phyloP scores from a whole-genome alignment of 2,329 filamentous ascomycete genomes.

The Pestalotiopsis sp. region DNA sequence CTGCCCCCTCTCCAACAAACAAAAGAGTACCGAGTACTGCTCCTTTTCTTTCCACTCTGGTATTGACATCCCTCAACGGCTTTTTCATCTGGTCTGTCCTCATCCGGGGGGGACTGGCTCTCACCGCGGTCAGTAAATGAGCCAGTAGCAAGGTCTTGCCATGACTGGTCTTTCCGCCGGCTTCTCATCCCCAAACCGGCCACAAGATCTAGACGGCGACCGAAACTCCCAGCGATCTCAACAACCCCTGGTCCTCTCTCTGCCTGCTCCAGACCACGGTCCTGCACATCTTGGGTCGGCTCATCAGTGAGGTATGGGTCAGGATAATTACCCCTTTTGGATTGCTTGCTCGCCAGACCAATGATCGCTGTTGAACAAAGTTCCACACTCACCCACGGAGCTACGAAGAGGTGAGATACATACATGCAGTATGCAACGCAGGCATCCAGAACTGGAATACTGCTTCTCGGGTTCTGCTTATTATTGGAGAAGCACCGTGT shows the following conservation, averaged over 20 bases:
- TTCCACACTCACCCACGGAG: neutral
- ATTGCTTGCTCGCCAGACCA: neutral
- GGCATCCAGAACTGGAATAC: neutral
- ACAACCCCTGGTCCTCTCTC: neutral
- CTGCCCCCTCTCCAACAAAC: neutral
- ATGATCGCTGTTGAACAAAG: neutral
- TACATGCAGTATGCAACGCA: neutral
- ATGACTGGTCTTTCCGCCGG: neutral
- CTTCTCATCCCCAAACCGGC: neutral
- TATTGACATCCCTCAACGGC: neutral
- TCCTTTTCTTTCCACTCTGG: neutral
- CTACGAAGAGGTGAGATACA: neutral
- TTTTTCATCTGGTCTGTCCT: neutral
- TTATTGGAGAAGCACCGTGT: neutral
- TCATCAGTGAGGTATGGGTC: neutral
- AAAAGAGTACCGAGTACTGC: neutral
- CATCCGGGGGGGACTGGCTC: neutral
- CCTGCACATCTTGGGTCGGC: slow-evolving; percentile 1
- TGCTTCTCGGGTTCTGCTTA: neutral
- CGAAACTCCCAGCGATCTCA: neutral
- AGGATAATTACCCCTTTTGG: neutral
- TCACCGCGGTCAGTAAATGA: neutral
- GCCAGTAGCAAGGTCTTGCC: neutral
- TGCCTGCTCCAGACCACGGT: neutral
- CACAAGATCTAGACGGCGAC: neutral